Base-by-base conservation (phyloP, 208 protist species). In the Leishmania aethiopica region DNA sequence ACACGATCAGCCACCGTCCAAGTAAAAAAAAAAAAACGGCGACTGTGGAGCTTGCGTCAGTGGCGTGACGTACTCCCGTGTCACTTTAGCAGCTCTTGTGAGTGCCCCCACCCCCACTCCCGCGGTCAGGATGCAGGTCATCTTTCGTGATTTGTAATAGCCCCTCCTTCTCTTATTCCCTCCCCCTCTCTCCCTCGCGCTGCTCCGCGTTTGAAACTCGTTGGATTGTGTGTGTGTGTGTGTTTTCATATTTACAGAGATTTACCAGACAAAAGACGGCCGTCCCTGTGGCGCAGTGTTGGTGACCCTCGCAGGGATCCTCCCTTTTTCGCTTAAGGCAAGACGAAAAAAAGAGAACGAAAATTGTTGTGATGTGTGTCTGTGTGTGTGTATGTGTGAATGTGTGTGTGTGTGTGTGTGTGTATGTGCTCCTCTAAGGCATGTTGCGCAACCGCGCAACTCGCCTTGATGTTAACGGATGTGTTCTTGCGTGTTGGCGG, bases 1-100 rank as follows among this genome's bases (percentile, higher is more conserved):
- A 19, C 82, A 77, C 47, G 86, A 89, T 51, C 8, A 84, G 77
- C 45, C 70, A 19, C 62, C 8, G 10, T 75, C 75, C 8, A 80
- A 82, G 45, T 75, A 78, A 64, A 45, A 1, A 11, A 13, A 51
- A 80, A 70, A 55, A 1, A 7, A 13, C 11, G 1, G 51, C 2
- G 45, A n/a, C 78, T 57, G 0, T 13, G 40, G 17, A n/a, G 45
- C 25, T 49, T 28, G 69, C 69, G 37, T 32, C 42, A 53, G 22
- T 4, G 7, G 40, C 3, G 69, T 49, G 45, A 17, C 69, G 28
- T 55, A 53, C 3, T 47, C 11, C 25, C 3, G 45, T 49, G 8
- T 25, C 42, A 13, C 28, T 60, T 2, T 62, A 55, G 72, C 37
- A 35, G 28, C n/a, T 17, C 15, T 75, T 17, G n/a, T 40, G 28